Evolutionary conservation across 768 basidiomycete genomes (phyloP), one percentile per base, ranked within the genome.

Genomic region (Pleurotus citrinopileatus): DNA sequence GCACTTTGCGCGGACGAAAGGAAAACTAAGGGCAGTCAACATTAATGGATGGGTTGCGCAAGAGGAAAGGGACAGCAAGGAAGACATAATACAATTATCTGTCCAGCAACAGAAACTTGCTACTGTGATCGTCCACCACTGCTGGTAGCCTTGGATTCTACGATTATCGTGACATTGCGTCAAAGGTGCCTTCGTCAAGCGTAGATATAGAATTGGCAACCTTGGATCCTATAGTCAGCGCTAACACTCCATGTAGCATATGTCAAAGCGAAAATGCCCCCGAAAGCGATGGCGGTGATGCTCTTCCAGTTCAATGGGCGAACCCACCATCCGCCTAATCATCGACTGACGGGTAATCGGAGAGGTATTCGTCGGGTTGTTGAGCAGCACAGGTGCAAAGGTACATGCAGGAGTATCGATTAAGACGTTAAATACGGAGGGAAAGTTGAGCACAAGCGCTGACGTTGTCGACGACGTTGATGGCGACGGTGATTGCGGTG

Each of bases 271-370:
- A 82, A 70, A 53, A 95, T 86, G 2, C 91, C 91, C 52, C 77
- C 73, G 56, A 82, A 79, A 15, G 81, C 78, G 48, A 96, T 80
- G 1, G 81, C 81, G 2, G 94, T 96, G 74, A 94, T 95, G 23
- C 82, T 68, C 55, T 82, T 83, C 94, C 94, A 97, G 73, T 94
- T 96, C 20, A 83, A 74, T 5, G 94, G 94, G 17, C 91, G 83
- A 29, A 84, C 82, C 94, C 94, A 98, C 94, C 94, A 98, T 63
- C 94, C 94, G 73, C 94, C 93, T 93, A 42, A 42, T 25, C 37
- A 25, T 46, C 56, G 32, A 32, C 29, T 32, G 7, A n/a, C n/a
- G n/a, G n/a, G n/a, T n/a, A n/a, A n/a, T n/a, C n/a, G n/a, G n/a
- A n/a, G n/a, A n/a, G n/a, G n/a, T n/a, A n/a, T n/a, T n/a, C n/a